Base-by-base conservation (phyloP, 2,329 filamentous ascomycete genomes). In the Fusarium dimerum region DNA sequence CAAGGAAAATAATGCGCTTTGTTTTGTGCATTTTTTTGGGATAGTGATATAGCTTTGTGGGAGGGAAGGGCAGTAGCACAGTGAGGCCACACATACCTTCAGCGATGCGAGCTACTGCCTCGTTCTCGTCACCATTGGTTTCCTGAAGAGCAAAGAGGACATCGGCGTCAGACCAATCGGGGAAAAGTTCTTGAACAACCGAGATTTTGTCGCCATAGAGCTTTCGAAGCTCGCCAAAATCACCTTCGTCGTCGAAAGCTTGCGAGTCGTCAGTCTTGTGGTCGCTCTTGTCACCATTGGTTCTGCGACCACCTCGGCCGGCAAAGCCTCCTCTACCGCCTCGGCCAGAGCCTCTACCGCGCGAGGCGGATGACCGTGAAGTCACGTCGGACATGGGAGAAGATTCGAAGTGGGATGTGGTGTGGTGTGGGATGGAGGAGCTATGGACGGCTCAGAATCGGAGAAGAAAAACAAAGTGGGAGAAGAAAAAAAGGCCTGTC, bases 131-230 rank as follows among this genome's bases (percentile, higher is more conserved):
- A 66, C 89, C 90, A 66, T 90, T 83, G 51, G 87, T 88, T 78
- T 99, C 94, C 73, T 96, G 86, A 54, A 99, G 81, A 57, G 92
- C 92, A 72, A 94, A 94, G 60, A 97, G 85, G 59, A 97, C 85
- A 73, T 97, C 93, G 73, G 92, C 90, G 68, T 96, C 90, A 65
- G 92, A 93, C 94, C 93, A 97, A 74, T 92, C 88, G 54, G 90
- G 86, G 78, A 96, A 97, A 78, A 97, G 87, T 73, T 96, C 92
- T 77, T 90, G 92, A 71, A 99, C 86, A 67, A 87, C 85, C 57
- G 80, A 80, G 65, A 96, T 83, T 77, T 93, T 90, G 68, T 79
- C 78, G 67, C 88, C 83, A 71, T 96, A 94, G 73, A 90, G 86
- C 80, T 90, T 92, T 83, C 95, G 95, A 71, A 97, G 85, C 76